Percentiles rank a stretch among this genome's conserved stretches.
Evolutionary conservation across 495 filamentous ascomycete genomes (phyloP).

Genomic region (Acidomyces sp.): DNA sequence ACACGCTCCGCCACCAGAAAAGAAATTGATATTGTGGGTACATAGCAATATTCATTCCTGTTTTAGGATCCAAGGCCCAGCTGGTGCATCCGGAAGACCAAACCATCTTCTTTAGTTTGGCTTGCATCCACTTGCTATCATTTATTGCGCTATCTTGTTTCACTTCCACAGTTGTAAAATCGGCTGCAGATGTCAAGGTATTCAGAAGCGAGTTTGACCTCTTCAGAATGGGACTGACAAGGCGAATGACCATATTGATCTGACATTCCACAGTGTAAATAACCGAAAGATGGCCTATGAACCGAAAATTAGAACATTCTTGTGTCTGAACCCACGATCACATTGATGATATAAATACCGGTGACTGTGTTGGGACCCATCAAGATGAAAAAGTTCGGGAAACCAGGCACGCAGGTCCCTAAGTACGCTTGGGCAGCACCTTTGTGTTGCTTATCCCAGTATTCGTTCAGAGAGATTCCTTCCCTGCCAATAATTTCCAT

Average conservation of each 20-base stretch:
- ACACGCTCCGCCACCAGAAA: constrained; percentile 25
- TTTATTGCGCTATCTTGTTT: constrained; percentile 11
- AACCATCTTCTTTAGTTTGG: constrained; percentile 19
- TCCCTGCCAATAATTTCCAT: constrained; percentile 22
- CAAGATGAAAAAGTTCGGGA: constrained; percentile 28
- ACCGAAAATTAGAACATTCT: too few species aligned
- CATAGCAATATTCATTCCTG: constrained; percentile 25
- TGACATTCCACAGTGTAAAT: constrained; percentile 29
- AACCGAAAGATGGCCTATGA: constrained; percentile 26
- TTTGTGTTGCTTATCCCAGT: constrained; percentile 21
- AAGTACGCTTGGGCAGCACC: constrained; percentile 24
- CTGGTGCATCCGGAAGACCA: constrained; percentile 22
- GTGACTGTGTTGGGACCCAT: constrained; percentile 28
- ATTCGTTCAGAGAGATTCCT: constrained; percentile 20
- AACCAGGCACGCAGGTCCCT: constrained; percentile 23
- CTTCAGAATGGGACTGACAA: constrained; percentile 21
- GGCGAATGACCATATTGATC: constrained; percentile 25
- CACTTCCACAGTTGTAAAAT: constrained; percentile 19
- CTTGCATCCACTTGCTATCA: constrained; percentile 20
- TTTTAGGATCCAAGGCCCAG: constrained; percentile 24
- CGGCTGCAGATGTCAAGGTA: not conserved
- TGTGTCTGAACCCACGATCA: too few species aligned
- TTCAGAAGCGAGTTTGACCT: constrained; percentile 9
- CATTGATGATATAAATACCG: too few species aligned
- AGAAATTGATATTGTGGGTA: constrained; percentile 25